Evolutionary conservation across 306 rosid species (phyloP).

Genomic region (Calophaca sinica): DNA sequence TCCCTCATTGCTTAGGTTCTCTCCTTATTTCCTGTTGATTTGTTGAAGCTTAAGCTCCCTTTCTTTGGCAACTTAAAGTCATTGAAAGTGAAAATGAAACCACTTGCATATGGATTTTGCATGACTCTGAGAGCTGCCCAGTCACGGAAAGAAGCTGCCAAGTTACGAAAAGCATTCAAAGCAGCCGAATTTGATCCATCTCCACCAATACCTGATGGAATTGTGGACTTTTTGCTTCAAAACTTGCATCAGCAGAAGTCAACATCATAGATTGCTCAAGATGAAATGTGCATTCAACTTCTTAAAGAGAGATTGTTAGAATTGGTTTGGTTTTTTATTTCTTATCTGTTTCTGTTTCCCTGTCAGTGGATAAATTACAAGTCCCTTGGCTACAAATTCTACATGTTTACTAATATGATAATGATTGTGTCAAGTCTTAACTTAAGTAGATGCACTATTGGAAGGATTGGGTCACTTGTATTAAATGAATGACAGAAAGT

Average conservation of each 20-base stretch:
- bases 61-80: constrained; percentile 32
- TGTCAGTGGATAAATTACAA: not conserved
- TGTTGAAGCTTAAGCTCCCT: constrained; percentile 18
- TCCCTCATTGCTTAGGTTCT: constrained; percentile 38
- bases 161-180: constrained; percentile 5
- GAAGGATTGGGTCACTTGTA: not conserved
- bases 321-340: not conserved
- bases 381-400: not conserved
- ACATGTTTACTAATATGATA: not conserved
- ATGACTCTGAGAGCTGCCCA: not conserved
- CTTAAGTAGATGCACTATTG: not conserved
- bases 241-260: constrained; percentile 33
- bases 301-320: not conserved
- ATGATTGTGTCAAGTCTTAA: not conserved
- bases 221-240: constrained; percentile 42
- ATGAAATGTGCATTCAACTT: not conserved
- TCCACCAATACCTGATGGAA: constrained; percentile 21
- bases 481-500: too few species aligned
- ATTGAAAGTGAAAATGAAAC: constrained; percentile 22
- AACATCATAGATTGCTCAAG: not conserved
- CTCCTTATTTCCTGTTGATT: constrained; percentile 4
- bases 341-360: not conserved
- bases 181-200: not conserved
- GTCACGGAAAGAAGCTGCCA: not conserved
- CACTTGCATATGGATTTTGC: not conserved